Conservation (phyloP, 2,329 filamentous ascomycete genomes). For the Xylariomycetidae sp. region DNA sequence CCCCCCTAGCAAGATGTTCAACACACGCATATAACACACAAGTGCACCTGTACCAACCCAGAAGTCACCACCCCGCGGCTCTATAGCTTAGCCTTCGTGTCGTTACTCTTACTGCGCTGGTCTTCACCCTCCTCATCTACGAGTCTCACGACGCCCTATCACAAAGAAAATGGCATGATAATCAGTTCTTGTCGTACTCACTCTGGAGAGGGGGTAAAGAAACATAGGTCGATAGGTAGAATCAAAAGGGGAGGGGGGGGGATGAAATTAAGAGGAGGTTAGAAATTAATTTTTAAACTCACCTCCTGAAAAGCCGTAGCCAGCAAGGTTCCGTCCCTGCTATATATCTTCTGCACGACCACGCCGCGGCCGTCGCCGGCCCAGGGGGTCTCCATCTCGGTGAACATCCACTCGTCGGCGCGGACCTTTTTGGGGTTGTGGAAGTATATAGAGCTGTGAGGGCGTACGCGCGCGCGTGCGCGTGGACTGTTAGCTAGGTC, state of each 20-base stretch:
- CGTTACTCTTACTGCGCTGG: background rate
- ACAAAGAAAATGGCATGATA: too few species aligned
- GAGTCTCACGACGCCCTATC: background rate
- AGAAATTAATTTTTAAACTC: too few species aligned
- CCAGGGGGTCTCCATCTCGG: constrained; percentile 78
- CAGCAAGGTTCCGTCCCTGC: constrained; percentile 64
- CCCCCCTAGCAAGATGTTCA: too few species aligned
- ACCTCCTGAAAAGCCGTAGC: constrained; percentile 80
- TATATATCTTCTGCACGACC: constrained; percentile 71
- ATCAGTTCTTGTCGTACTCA: too few species aligned
- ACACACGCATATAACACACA: too few species aligned
- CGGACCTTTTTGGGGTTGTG: constrained; percentile 54
- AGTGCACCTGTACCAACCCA: too few species aligned
- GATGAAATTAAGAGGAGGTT: constrained; percentile 1
- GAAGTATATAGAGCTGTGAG: constrained; percentile 55
- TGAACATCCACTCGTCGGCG: constrained; percentile 73
- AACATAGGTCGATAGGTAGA: background rate
- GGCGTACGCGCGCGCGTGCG: background rate
- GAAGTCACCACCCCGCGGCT: too few species aligned
- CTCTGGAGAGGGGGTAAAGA: background rate
- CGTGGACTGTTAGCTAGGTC: too few species aligned
- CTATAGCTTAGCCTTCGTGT: background rate
- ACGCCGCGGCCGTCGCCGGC: constrained; percentile 71
- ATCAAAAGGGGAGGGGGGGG: background rate
- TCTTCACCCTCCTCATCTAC: background rate